phyloP scores from a whole-genome alignment of 108 stramenopile genomes.

The Nitzschia sp. region DNA sequence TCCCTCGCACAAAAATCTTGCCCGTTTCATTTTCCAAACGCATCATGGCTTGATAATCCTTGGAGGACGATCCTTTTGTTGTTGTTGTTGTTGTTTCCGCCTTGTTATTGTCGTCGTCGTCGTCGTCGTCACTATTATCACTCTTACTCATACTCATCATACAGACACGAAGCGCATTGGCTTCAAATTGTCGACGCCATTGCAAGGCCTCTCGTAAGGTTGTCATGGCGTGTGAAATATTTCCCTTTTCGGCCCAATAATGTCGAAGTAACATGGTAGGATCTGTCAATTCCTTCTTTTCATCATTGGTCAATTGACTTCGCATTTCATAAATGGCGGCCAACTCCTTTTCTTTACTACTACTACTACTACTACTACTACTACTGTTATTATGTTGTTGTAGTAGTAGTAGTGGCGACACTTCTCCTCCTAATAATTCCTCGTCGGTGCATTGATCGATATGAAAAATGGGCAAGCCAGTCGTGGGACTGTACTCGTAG shows the following conservation, averaged over 20 bases:
- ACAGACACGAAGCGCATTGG: slow-evolving; percentile 42
- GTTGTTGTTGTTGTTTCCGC: background rate
- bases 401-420: background rate
- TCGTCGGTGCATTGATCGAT: slow-evolving; percentile 11
- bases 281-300: slow-evolving; percentile 56
- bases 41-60: slow-evolving; percentile 44
- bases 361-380: too few species aligned
- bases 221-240: background rate
- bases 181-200: slow-evolving; percentile 84
- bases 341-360: slow-evolving; percentile 29
- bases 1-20: slow-evolving; percentile 85
- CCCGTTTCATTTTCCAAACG: slow-evolving; percentile 67
- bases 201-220: slow-evolving; percentile 43
- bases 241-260: slow-evolving; percentile 75
- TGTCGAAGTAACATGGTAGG: slow-evolving; percentile 69
- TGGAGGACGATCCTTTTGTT: slow-evolving; percentile 24
- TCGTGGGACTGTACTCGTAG: background rate
- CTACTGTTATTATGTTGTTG: too few species aligned
- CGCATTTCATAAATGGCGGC: slow-evolving; percentile 46
- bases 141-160: background rate
- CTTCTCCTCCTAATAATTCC: slow-evolving; percentile 26
- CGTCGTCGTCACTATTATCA: slow-evolving; percentile 5
- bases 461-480: slow-evolving; percentile 9
- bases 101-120: slow-evolving; percentile 32
- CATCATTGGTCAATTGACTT: slow-evolving; percentile 44